These are phyloP conservation scores for grape (Vitis vinifera) DNA, from an alignment of 164 flowering plant genomes.

Conservation along the genomic window DNA sequence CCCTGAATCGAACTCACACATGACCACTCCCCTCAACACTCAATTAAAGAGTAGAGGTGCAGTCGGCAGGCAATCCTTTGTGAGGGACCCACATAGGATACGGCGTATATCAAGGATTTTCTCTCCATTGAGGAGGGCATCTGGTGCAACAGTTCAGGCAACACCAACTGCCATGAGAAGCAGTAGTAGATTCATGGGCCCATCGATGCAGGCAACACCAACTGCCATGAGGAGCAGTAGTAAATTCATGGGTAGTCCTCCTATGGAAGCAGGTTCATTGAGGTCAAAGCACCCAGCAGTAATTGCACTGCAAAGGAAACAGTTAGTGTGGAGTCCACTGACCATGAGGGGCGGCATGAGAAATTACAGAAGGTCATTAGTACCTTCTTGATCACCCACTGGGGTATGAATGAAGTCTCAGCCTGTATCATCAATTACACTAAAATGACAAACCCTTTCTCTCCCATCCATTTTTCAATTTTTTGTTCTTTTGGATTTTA, in stretches of 20 bases:
- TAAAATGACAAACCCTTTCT: background rate
- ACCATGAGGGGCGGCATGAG: conserved; percentile 44
- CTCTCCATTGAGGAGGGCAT: conserved; percentile 35
- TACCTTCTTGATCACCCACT: conserved; percentile 27
- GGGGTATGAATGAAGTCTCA: conserved; percentile 4
- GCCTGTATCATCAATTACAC: background rate
- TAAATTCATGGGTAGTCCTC: conserved; percentile 72
- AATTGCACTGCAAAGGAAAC: conserved; percentile 56
- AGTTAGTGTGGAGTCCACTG: conserved; percentile 79
- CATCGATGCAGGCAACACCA: conserved; percentile 51
- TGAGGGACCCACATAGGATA: conserved; percentile 52
- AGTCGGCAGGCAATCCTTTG: conserved; percentile 41
- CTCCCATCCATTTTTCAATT: background rate
- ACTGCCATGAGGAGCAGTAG: conserved; percentile 40
- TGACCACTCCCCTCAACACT: conserved; percentile 43
- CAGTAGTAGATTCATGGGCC: conserved; percentile 55
- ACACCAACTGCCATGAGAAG: too few relatives aligned
- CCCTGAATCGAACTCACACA: conserved; percentile 38
- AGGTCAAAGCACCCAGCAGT: conserved; percentile 65
- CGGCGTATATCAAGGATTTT: conserved; percentile 48
- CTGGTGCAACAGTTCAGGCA: conserved; percentile 19
- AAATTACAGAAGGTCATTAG: conserved; percentile 39
- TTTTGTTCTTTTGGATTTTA: background rate
- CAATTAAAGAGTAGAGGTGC: conserved; percentile 22
- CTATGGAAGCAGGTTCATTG: conserved; percentile 50